These are phyloP conservation scores for Cyclaneusma minus DNA, from an alignment of 2,329 filamentous ascomycete species.

Conservation along the genomic window DNA sequence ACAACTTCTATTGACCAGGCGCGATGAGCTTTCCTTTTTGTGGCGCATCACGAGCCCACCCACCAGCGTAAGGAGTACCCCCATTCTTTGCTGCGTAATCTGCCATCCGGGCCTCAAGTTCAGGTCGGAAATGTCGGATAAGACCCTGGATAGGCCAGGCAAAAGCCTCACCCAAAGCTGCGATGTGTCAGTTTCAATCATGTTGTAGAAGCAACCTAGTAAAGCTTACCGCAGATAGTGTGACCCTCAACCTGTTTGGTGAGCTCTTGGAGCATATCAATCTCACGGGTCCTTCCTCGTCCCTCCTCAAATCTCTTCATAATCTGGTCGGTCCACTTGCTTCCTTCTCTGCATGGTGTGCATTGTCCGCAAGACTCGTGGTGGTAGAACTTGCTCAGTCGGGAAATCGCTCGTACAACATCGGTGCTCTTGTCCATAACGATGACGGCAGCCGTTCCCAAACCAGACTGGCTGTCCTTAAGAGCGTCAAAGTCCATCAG, in stretches of 20 bases:
- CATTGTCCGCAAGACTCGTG: slow-evolving; percentile 98
- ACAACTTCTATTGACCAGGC: slow-evolving; percentile 83
- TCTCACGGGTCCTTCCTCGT: slow-evolving; percentile 76
- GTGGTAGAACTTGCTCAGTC: slow-evolving; percentile 92
- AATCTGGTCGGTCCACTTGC: slow-evolving; percentile 98
- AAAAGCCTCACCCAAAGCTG: slow-evolving; percentile 88
- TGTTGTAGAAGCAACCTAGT: not conserved
- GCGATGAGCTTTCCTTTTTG: slow-evolving; percentile 73
- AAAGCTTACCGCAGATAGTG: slow-evolving; percentile 76
- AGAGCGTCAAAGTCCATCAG: slow-evolving; percentile 98
- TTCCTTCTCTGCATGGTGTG: slow-evolving; percentile 97
- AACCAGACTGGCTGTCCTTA: slow-evolving; percentile 94
- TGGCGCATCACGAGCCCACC: slow-evolving; percentile 63
- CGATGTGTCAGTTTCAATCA: slow-evolving; percentile 5
- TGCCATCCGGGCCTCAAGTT: slow-evolving; percentile 82
- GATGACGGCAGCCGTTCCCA: slow-evolving; percentile 93
- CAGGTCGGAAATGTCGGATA: slow-evolving; percentile 94
- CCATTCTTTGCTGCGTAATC: slow-evolving; percentile 61
- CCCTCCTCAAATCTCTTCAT: slow-evolving; percentile 94
- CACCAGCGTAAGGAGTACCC: slow-evolving; percentile 66
- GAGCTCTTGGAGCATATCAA: slow-evolving; percentile 98
- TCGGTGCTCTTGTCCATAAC: slow-evolving; percentile 99
- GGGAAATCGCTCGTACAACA: slow-evolving; percentile 83
- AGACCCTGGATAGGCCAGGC: slow-evolving; percentile 97
- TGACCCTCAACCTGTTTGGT: slow-evolving; percentile 99